A percentile compares a stretch with the other conserved stretches of the same genome.
Evolutionary conservation across 768 basidiomycete genomes (phyloP).

Genomic region (Tricholoma terreum): DNA sequence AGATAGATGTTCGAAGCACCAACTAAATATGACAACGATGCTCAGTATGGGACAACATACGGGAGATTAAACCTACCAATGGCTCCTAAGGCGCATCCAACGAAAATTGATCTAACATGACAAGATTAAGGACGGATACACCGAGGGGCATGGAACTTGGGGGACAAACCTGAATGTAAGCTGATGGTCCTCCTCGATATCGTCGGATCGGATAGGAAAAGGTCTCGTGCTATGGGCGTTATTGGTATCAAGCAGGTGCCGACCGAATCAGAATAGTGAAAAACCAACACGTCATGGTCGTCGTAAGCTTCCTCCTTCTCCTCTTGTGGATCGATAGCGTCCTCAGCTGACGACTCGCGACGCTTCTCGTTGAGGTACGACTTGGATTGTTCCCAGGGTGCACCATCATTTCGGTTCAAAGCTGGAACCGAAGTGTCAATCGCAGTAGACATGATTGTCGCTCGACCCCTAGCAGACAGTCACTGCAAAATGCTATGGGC

Average conservation of each 20-base stretch:
- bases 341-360: constrained; percentile 17
- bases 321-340: neutral
- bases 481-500: neutral
- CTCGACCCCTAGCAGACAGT: neutral
- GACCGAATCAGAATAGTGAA: neutral
- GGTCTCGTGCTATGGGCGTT: constrained; percentile 35
- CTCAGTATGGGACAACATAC: neutral
- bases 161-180: constrained; percentile 43
- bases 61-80: constrained; percentile 26
- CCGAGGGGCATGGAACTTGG: constrained; percentile 1
- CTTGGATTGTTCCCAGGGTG: neutral
- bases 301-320: constrained; percentile 24
- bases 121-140: neutral
- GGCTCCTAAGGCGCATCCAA: constrained; percentile 50
- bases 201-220: constrained; percentile 52
- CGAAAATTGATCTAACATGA: constrained; percentile 39
- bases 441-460: constrained; percentile 6
- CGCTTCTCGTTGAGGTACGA: constrained; percentile 26
- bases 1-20: constrained; percentile 66
- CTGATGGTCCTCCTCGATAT: constrained; percentile 47
- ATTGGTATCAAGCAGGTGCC: neutral
- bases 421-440: constrained; percentile 1
- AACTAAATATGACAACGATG: constrained; percentile 22
- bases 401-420: constrained; percentile 2
- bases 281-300: constrained; percentile 39